Evolutionary conservation across 345 rosid species (phyloP).

Genomic region (Pseudoturritis turrita): DNA sequence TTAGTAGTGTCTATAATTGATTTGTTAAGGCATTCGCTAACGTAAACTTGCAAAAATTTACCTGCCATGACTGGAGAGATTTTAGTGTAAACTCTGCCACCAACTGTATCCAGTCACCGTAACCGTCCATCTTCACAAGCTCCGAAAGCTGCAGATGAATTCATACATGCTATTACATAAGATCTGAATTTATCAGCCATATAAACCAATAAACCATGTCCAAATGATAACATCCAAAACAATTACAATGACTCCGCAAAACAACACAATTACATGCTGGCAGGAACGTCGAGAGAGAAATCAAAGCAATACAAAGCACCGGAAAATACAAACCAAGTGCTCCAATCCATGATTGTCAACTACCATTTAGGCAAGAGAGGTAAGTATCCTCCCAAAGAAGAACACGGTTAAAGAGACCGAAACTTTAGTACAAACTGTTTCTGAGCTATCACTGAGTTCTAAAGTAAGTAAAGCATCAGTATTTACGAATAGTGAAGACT

Average conservation of each 20-base stretch:
- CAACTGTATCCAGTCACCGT: slow-evolving; percentile 94
- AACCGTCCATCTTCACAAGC: slow-evolving; percentile 97
- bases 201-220: slow-evolving; percentile 4
- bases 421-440: neutral
- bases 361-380: neutral
- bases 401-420: neutral
- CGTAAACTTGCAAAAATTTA: slow-evolving; percentile 20
- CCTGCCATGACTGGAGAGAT: slow-evolving; percentile 99
- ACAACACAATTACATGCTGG: neutral
- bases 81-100: slow-evolving; percentile 94
- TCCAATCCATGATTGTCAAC: neutral
- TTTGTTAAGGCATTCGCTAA: neutral
- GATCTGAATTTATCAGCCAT: slow-evolving; percentile 3
- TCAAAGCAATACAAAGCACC: slow-evolving; percentile 13
- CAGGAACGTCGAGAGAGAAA: slow-evolving; percentile 1
- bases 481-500: neutral
- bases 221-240: neutral
- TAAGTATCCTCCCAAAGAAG: neutral
- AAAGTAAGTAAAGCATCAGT: slow-evolving; percentile 1
- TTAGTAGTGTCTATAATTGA: neutral
- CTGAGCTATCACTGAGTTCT: neutral
- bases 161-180: slow-evolving; percentile 19
- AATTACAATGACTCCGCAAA: neutral
- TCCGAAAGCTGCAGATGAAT: slow-evolving; percentile 76
- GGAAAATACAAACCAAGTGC: neutral